Conservation (phyloP, 2,329 filamentous ascomycete genomes). For the Exophiala sp. region DNA sequence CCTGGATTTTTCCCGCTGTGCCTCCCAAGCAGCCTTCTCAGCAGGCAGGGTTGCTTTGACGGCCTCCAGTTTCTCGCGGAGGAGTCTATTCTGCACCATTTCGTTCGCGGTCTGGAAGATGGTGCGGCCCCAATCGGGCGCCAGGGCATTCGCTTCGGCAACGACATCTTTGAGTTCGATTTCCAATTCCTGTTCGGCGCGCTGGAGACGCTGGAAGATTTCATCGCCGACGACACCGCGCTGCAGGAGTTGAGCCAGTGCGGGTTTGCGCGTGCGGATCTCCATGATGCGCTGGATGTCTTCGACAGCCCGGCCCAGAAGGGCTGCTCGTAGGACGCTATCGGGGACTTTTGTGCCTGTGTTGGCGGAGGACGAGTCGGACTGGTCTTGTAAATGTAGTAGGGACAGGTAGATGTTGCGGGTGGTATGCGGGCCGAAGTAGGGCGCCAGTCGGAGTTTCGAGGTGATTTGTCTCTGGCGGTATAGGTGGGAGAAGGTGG, state of each 20-base stretch:
- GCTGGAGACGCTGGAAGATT: slow-evolving; percentile 83
- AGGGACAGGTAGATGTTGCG: slow-evolving; percentile 93
- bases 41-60: slow-evolving; percentile 63
- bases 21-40: slow-evolving; percentile 89
- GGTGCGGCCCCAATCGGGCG: slow-evolving; percentile 80
- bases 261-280: slow-evolving; percentile 80
- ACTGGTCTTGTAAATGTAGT: slow-evolving; percentile 64
- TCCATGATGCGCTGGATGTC: slow-evolving; percentile 89
- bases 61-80: slow-evolving; percentile 69
- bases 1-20: slow-evolving; percentile 71
- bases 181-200: slow-evolving; percentile 96
- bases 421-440: slow-evolving; percentile 86
- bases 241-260: slow-evolving; percentile 74
- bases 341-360: slow-evolving; percentile 65
- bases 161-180: slow-evolving; percentile 92
- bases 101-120: slow-evolving; percentile 99
- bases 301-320: slow-evolving; percentile 82
- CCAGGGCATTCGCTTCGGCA: slow-evolving; percentile 77
- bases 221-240: slow-evolving; percentile 93
- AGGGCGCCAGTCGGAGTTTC: slow-evolving; percentile 81
- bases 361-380: neutral
- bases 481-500: slow-evolving; percentile 88
- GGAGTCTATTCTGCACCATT: slow-evolving; percentile 75
- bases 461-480: slow-evolving; percentile 80
- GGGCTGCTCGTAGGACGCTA: slow-evolving; percentile 76